Percentiles rank a stretch among this genome's conserved stretches.
Evolutionary conservation across 352 stramenopile species (phyloP).

Genomic region (Pythium monospermum): DNA sequence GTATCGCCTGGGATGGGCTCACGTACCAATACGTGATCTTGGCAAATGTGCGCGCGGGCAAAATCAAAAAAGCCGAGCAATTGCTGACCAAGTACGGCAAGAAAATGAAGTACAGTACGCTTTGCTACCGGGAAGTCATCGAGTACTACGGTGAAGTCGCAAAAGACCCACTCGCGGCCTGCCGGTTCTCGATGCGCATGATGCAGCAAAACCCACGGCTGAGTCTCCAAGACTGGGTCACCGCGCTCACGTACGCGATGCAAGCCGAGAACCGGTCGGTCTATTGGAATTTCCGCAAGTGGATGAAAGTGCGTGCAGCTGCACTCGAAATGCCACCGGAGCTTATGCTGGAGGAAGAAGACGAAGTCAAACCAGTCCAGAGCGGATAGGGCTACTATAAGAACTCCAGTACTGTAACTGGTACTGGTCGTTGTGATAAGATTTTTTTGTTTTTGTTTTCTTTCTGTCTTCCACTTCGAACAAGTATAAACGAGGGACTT

Average conservation of each 20-base stretch:
- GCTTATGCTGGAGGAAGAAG: conserved; percentile 44
- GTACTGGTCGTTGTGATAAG: too few relatives aligned
- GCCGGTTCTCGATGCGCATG: conserved; percentile 80
- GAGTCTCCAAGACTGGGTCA: conserved; percentile 75
- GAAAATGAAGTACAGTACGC: conserved; percentile 62
- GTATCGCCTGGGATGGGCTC: conserved; percentile 61
- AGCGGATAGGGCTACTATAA: too few relatives aligned
- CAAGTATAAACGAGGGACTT: too few relatives aligned
- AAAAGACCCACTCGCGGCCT: conserved; percentile 59
- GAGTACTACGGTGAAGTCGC: conserved; percentile 52
- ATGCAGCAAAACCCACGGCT: conserved; percentile 77
- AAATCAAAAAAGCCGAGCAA: conserved; percentile 55
- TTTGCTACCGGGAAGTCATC: conserved; percentile 72
- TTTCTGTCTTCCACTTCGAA: too few relatives aligned
- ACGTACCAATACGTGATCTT: conserved; percentile 64
- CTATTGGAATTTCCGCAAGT: conserved; percentile 88
- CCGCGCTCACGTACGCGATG: conserved; percentile 55
- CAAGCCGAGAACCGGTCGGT: conserved; percentile 55
- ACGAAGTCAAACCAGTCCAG: conserved; percentile 34
- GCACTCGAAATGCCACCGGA: conserved; percentile 52
- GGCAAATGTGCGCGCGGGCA: conserved; percentile 52
- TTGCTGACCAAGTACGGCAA: conserved; percentile 68
- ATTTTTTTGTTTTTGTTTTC: too few relatives aligned
- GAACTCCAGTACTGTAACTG: too few relatives aligned
- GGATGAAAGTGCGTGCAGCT: conserved; percentile 69